Conservation (phyloP, 1,284 basidiomycete genomes). For the Agroathelia rolfsii region DNA sequence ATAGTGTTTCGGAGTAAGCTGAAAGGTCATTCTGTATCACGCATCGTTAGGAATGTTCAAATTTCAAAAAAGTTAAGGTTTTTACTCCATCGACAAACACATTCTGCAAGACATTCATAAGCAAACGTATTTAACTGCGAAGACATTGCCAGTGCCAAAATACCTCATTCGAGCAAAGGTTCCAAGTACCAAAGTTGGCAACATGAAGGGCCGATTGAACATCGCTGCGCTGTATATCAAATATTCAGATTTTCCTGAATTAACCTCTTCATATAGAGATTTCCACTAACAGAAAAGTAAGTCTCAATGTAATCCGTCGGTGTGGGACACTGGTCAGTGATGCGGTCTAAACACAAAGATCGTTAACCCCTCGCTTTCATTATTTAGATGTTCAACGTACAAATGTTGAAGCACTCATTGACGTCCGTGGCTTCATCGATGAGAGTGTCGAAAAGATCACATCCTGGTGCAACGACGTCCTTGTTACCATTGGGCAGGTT, state of each 20-base stretch:
- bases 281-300: constrained; percentile 13
- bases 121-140: constrained; percentile 3
- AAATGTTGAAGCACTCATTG: neutral
- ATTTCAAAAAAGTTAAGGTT: neutral
- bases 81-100: constrained; percentile 1
- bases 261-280: constrained; percentile 8
- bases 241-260: too few relatives aligned
- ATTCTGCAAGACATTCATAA: neutral
- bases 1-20: constrained; percentile 16
- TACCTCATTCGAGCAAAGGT: constrained; percentile 11
- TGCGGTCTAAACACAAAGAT: constrained; percentile 13
- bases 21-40: constrained; percentile 11
- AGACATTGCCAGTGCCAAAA: constrained; percentile 10
- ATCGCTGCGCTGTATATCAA: constrained; percentile 13
- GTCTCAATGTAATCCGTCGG: constrained; percentile 7
- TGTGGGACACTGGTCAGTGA: constrained; percentile 11
- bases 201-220: constrained; percentile 19
- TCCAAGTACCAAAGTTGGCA: constrained; percentile 14
- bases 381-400: neutral
- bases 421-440: neutral
- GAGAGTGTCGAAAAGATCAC: constrained; percentile 13
- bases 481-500: constrained; percentile 10
- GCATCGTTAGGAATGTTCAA: neutral
- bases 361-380: constrained; percentile 11
- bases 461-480: constrained; percentile 7